Conservation (phyloP, 306 rosid genomes). For the Corylus americana region DNA sequence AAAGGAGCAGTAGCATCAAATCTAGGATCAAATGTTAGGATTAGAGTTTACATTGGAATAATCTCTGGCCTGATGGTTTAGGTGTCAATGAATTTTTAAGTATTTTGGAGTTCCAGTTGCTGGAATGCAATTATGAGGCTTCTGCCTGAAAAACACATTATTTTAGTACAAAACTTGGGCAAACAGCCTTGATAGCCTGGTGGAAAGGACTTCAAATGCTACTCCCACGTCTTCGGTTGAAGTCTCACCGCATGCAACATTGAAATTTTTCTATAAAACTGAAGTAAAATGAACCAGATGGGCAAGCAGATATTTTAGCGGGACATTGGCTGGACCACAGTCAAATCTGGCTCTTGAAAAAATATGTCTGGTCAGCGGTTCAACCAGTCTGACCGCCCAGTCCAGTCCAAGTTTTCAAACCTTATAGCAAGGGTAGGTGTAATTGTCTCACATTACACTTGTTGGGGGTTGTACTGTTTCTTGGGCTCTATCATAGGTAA, state of each 20-base stretch:
- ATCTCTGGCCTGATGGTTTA: not conserved
- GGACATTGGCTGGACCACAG: not conserved
- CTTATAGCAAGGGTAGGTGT: not conserved
- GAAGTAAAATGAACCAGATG: not conserved
- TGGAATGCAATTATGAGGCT: constrained; percentile 1
- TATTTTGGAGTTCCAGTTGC: not conserved
- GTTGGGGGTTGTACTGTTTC: no score
- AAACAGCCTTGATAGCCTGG: not conserved
- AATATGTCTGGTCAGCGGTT: not conserved
- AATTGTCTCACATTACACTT: not conserved
- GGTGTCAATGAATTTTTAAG: not conserved
- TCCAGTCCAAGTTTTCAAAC: not conserved
- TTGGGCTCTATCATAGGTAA: not conserved
- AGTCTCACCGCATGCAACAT: not conserved
- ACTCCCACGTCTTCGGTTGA: not conserved
- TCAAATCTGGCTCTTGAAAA: not conserved
- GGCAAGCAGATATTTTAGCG: not conserved
- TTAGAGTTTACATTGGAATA: not conserved
- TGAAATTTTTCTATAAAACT: not conserved
- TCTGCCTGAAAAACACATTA: not conserved
- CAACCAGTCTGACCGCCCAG: not conserved
- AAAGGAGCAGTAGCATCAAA: not conserved
- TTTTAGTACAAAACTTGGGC: not conserved
- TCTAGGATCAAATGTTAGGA: not conserved
- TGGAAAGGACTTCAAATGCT: not conserved